phyloP scores from a whole-genome alignment of 345 rosid genomes.

The Lepidium sativum region DNA sequence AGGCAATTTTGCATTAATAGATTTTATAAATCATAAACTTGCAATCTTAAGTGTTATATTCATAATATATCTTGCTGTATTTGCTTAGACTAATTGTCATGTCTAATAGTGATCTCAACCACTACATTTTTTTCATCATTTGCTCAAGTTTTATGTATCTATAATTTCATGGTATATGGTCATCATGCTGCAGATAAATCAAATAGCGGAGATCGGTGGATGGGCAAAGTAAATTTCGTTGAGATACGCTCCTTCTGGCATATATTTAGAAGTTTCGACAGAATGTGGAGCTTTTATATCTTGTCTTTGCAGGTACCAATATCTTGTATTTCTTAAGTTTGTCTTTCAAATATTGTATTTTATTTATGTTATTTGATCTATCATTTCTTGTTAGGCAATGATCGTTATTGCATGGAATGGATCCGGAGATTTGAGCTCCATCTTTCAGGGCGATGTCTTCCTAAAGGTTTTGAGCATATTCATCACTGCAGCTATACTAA shows the following conservation, averaged over 20 bases:
- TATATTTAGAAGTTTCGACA: constrained; percentile 57
- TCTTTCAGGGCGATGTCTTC: constrained; percentile 45
- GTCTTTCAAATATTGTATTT: background rate
- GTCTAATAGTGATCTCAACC: background rate
- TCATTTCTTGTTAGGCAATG: constrained; percentile 41
- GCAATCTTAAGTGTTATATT: background rate
- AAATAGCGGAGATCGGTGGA: constrained; percentile 30
- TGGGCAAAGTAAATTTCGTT: constrained; percentile 52
- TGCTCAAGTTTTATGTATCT: background rate
- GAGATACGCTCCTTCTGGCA: constrained; percentile 63
- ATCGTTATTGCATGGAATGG: constrained; percentile 60
- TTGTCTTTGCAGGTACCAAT: constrained; percentile 45
- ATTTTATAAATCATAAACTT: background rate
- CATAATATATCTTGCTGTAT: background rate
- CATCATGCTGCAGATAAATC: constrained; percentile 29
- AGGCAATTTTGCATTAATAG: background rate
- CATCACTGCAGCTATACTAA: constrained; percentile 53
- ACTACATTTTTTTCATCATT: background rate
- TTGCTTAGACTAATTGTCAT: background rate
- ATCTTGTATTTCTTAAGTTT: background rate
- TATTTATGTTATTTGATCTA: background rate
- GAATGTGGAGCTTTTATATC: constrained; percentile 62
- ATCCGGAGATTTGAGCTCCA: constrained; percentile 32
- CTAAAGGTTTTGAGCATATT: constrained; percentile 47
- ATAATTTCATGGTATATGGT: background rate